Conservation (phyloP, 2,329 filamentous ascomycete genomes). For the Cordyceps tenuipes region DNA sequence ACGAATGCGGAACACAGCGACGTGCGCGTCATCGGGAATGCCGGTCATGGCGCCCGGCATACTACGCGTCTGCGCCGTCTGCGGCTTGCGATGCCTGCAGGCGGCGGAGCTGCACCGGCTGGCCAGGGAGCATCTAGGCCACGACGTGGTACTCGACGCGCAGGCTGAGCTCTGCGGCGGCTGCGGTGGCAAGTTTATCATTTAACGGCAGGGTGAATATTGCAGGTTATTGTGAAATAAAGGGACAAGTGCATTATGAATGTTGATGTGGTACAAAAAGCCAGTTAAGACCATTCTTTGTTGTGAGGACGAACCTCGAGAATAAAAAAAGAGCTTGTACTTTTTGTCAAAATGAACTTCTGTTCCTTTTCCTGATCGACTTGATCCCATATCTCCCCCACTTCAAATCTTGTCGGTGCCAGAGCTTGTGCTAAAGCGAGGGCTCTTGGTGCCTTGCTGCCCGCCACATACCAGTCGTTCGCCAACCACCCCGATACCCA, state of each 20-base stretch:
- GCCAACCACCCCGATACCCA: conserved; percentile 6
- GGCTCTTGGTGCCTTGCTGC: conserved; percentile 14
- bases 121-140: conserved; percentile 23
- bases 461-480: conserved; percentile 17
- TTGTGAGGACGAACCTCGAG: too few relatives aligned
- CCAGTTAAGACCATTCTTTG: too few relatives aligned
- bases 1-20: conserved; percentile 23
- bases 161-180: conserved; percentile 30
- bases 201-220: conserved; percentile 15
- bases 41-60: conserved; percentile 46
- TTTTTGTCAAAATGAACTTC: background rate
- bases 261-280: too few relatives aligned
- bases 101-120: conserved; percentile 31
- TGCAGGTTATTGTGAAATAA: background rate
- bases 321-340: too few relatives aligned
- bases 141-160: conserved; percentile 21
- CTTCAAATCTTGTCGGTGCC: background rate
- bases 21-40: conserved; percentile 44
- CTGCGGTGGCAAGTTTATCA: conserved; percentile 35
- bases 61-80: conserved; percentile 47
- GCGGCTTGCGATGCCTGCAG: conserved; percentile 42
- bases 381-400: background rate
- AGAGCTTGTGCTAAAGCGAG: background rate
- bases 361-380: background rate
- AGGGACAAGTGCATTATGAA: background rate